Conservation (phyloP, 495 filamentous ascomycete genomes). For the Penicillium manginii region DNA sequence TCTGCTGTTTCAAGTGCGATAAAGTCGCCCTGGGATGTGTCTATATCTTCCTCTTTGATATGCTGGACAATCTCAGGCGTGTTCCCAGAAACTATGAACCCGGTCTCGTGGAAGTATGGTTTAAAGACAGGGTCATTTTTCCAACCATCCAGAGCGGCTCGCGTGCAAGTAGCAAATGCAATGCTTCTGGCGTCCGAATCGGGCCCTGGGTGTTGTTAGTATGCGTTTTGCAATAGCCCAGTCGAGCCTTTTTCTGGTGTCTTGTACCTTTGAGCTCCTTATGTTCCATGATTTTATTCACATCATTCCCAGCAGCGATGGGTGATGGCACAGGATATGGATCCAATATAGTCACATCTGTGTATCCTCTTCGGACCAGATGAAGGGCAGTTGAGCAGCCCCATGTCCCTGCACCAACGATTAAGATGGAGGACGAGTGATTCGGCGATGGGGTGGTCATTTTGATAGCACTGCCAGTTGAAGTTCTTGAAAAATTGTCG, state of each 20-base stretch:
- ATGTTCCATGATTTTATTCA: conserved; percentile 61
- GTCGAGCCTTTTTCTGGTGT: background rate
- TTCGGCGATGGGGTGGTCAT: conserved; percentile 20
- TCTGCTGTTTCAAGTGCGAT: conserved; percentile 35
- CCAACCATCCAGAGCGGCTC: conserved; percentile 49
- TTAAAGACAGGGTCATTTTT: conserved; percentile 50
- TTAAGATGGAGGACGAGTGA: conserved; percentile 32
- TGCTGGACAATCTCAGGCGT: conserved; percentile 40
- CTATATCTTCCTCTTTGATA: conserved; percentile 39
- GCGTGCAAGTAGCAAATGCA: conserved; percentile 39
- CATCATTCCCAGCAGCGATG: conserved; percentile 58
- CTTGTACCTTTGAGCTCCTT: conserved; percentile 43
- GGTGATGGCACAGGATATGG: conserved; percentile 48
- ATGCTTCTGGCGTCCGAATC: conserved; percentile 33
- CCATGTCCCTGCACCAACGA: conserved; percentile 56
- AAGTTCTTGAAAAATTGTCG: too few species aligned
- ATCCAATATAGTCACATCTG: conserved; percentile 53
- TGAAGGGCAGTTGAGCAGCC: conserved; percentile 57
- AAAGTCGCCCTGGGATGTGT: conserved; percentile 32
- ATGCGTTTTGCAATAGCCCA: background rate
- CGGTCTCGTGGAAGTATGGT: conserved; percentile 54
- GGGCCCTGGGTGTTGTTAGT: conserved; percentile 11
- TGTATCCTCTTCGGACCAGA: conserved; percentile 52
- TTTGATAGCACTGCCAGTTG: background rate
- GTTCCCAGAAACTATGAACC: conserved; percentile 49